Evolutionary conservation across 345 rosid species (phyloP).

Genomic region (Cochlearia excelsa): DNA sequence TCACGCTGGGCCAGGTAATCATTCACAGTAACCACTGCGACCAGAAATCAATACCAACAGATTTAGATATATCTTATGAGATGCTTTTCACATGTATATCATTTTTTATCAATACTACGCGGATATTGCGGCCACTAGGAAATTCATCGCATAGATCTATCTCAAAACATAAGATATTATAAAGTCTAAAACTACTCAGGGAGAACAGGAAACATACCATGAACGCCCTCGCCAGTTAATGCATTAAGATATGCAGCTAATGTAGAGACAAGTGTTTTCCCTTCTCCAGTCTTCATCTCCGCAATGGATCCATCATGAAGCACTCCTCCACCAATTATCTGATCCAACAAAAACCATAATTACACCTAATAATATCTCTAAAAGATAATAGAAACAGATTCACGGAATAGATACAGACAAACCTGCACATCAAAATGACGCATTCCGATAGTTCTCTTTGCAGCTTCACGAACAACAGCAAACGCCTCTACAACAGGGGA

Average conservation of each 20-base stretch:
- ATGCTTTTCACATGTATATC: not conserved
- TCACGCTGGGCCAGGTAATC: slow-evolving; percentile 96
- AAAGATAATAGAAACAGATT: slow-evolving; percentile 9
- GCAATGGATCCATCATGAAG: slow-evolving; percentile 98
- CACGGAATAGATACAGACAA: slow-evolving; percentile 9
- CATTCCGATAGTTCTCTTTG: slow-evolving; percentile 94
- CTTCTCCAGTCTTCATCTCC: slow-evolving; percentile 98
- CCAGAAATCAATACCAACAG: slow-evolving; percentile 29
- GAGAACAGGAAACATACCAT: slow-evolving; percentile 56
- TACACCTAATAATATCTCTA: slow-evolving; percentile 21
- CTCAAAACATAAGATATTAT: slow-evolving; percentile 11
- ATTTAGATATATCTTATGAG: slow-evolving; percentile 2
- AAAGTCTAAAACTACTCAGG: not conserved
- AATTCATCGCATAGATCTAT: slow-evolving; percentile 10
- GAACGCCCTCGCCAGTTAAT: slow-evolving; percentile 86
- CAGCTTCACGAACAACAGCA: slow-evolving; percentile 97
- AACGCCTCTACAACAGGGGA: slow-evolving; percentile 60
- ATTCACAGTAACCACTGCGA: slow-evolving; percentile 91
- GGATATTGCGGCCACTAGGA: slow-evolving; percentile 6
- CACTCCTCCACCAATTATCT: slow-evolving; percentile 96
- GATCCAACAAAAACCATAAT: slow-evolving; percentile 29
- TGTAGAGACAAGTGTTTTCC: slow-evolving; percentile 95
- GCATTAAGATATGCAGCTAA: slow-evolving; percentile 96
- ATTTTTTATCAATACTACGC: not conserved
- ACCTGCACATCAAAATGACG: slow-evolving; percentile 99